A percentile compares a stretch with the other conserved stretches of the same genome.
Evolutionary conservation across 202 grass and related monocot genomes (phyloP).

Genomic region (Setaria viridis): DNA sequence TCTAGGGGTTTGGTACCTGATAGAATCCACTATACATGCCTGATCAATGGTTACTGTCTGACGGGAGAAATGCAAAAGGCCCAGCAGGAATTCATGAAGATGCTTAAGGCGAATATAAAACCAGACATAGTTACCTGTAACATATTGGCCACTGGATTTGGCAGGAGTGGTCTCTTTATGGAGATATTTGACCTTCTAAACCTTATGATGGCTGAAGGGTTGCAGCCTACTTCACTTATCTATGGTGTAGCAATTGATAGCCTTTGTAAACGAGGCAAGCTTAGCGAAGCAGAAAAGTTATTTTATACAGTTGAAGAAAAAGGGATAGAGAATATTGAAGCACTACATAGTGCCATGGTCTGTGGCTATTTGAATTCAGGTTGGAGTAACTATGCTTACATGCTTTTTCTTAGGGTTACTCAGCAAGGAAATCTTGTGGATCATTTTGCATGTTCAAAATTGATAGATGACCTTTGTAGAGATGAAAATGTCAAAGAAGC

Average conservation of each 20-base stretch:
- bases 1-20: slow-evolving; percentile 57
- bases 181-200: not conserved
- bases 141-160: not conserved
- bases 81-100: slow-evolving; percentile 54
- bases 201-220: not conserved
- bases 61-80: slow-evolving; percentile 69
- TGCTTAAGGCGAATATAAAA: slow-evolving; percentile 62
- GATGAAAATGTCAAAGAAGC: not conserved
- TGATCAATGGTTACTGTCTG: slow-evolving; percentile 66
- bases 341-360: not conserved
- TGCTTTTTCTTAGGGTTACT: not conserved
- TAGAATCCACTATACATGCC: slow-evolving; percentile 73
- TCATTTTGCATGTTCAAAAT: not conserved
- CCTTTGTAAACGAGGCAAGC: not conserved
- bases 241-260: not conserved
- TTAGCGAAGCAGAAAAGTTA: not conserved
- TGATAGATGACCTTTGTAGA: not conserved
- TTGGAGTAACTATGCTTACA: not conserved
- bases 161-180: not conserved
- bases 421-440: not conserved
- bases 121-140: slow-evolving; percentile 60
- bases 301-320: not conserved
- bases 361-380: not conserved
- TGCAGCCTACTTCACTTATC: not conserved
- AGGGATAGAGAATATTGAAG: not conserved